Base-by-base conservation (phyloP, 208 protist species). In the Acanthamoeba royreba region DNA sequence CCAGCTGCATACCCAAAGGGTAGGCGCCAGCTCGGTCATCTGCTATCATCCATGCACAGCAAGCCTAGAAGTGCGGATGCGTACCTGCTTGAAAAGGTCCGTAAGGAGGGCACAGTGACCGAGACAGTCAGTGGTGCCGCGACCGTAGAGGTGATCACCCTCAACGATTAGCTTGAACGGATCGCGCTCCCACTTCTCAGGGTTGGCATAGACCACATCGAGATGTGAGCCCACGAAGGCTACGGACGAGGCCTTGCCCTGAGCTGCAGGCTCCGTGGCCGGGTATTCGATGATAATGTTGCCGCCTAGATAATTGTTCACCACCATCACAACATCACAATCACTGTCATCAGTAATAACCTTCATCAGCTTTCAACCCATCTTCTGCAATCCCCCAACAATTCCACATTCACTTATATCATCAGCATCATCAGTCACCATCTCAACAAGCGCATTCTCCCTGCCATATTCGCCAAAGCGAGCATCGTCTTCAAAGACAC, bases 51-150 rank as follows among this genome's bases (percentile, higher is more conserved):
- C 25, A 63, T 63, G 25, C 25, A 63, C 25, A 25, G 53, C 53
- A 25, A 25, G 25, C 25, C 25, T 25, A 45, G 33, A 47, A 89
- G 46, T 83, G 81, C 19, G 49, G 49, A 25, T 45, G 38, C 28
- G 63, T 22, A 77, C 63, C 63, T 81, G 47, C 43, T 94, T 92
- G 49, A 97, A 96, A 4, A 97, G 58, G 31, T 96, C 94, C 19
- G 96, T 96, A 19, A 97, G 47, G 1, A 97, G 58, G 19, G 95
- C 95, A 40, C 97, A 96, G 72, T 97, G 96, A 35, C 96, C 96
- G 25, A 97, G 69, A 79, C 96, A 97, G 88, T 97, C 96, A 9
- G 96, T 97, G 11, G 93, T 91, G 72, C 96, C 96, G 55, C 96
- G 92, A 49, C 96, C 96, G 47, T 92, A 94, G 43, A 97, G 93